Conservation (phyloP, 2,329 filamentous ascomycete species). For the Stenocarpella maydis region DNA sequence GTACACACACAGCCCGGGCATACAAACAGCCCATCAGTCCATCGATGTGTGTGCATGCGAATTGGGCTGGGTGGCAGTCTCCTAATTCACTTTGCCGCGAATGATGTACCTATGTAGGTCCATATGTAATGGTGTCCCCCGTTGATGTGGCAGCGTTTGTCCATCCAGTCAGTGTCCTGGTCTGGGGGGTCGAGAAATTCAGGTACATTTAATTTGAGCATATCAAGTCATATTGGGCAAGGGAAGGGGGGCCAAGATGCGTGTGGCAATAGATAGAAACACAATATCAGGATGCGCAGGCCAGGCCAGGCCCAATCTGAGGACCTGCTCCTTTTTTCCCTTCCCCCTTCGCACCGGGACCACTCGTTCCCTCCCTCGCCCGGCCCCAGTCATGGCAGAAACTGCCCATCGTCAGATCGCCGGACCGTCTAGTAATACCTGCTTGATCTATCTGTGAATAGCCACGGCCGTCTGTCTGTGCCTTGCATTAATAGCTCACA, state of each 20-base stretch:
- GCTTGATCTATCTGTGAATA: not conserved
- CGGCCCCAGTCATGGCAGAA: not conserved
- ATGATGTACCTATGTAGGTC: no score
- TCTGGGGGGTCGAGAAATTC: not conserved
- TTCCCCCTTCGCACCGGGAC: slow-evolving; percentile 1
- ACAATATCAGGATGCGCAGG: slow-evolving; percentile 25
- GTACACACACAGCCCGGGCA: no score
- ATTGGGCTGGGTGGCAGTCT: no score
- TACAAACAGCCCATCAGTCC: no score
- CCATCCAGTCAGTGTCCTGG: not conserved
- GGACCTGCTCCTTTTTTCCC: slow-evolving; percentile 15
- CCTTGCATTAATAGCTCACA: not conserved
- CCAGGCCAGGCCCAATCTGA: slow-evolving; percentile 4
- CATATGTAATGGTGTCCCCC: no score
- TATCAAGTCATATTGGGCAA: not conserved
- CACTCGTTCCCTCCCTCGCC: not conserved
- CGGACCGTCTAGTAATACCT: not conserved
- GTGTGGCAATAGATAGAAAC: slow-evolving; percentile 21
- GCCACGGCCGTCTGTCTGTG: not conserved
- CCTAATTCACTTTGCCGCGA: no score
- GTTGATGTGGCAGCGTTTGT: no score
- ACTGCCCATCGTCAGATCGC: not conserved
- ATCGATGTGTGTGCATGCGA: no score
- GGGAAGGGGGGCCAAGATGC: slow-evolving; percentile 8
- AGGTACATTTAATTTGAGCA: not conserved